These are phyloP conservation scores for Jimgerdemannia lactiflua DNA, from an alignment of 192 early-diverging fungal genomes.

Conservation along the genomic window DNA sequence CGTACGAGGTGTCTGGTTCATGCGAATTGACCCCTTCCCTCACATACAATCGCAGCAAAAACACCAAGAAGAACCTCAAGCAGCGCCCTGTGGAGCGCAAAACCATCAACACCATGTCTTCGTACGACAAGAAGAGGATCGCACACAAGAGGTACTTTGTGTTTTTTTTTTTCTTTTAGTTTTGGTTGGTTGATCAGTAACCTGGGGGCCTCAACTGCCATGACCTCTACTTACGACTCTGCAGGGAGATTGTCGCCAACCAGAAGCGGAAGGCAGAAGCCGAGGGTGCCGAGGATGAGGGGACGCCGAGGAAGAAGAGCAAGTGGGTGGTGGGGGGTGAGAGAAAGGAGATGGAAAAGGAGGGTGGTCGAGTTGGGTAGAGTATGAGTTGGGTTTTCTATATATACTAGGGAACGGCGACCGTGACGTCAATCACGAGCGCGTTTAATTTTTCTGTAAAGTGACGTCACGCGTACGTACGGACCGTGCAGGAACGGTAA, in stretches of 20 bases:
- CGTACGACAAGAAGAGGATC: constrained; percentile 68
- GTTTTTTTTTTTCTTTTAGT: constrained; percentile 15
- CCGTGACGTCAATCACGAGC: no score
- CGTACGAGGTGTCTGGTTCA: background rate
- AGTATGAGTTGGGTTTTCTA: constrained; percentile 1
- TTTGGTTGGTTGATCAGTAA: background rate
- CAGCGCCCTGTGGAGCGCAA: constrained; percentile 72
- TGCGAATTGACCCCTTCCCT: no score
- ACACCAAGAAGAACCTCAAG: constrained; percentile 65
- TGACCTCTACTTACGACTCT: background rate
- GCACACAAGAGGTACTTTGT: constrained; percentile 57
- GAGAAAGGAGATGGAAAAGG: background rate
- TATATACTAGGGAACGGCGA: no score
- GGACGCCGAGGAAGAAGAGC: constrained; percentile 4
- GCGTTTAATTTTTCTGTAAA: no score
- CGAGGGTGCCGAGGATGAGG: background rate
- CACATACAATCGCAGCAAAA: constrained; percentile 35
- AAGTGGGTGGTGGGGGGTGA: background rate
- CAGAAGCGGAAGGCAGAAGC: constrained; percentile 23
- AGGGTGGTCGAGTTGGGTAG: constrained; percentile 5
- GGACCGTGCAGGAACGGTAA: no score
- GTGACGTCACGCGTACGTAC: no score
- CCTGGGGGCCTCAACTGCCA: background rate
- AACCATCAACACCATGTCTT: constrained; percentile 73
- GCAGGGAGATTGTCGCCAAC: constrained; percentile 34